Evolutionary conservation across 257 asterid genomes (phyloP).

Genomic region (Solanum appendiculatum): DNA sequence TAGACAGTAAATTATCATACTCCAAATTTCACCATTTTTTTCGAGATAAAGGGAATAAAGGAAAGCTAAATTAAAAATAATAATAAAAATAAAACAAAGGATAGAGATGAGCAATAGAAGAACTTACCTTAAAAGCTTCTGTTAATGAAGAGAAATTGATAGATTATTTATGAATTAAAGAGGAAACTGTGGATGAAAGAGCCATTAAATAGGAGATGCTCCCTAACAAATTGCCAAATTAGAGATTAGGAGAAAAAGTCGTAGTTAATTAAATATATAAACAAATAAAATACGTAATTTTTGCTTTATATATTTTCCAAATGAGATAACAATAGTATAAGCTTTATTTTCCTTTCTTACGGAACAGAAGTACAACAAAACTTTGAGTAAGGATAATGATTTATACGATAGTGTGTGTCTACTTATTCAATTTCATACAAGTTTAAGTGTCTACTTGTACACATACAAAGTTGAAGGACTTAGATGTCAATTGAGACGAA

Average conservation of each 20-base stretch:
- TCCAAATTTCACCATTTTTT: neutral
- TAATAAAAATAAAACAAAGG: too few species aligned
- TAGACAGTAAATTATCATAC: neutral
- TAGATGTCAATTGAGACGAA: neutral
- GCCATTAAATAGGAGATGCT: neutral
- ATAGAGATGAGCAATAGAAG: neutral
- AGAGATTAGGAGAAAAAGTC: neutral
- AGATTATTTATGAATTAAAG: neutral
- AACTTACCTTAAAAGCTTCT: neutral
- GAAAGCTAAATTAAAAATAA: neutral
- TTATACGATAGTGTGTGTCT: too few species aligned
- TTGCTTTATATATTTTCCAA: neutral
- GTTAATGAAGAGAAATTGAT: neutral
- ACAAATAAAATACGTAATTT: neutral
- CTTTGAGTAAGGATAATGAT: neutral
- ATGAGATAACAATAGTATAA: too few species aligned
- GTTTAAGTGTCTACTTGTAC: too few species aligned
- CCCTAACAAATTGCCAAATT: neutral
- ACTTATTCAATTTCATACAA: too few species aligned
- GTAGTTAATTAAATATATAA: neutral
- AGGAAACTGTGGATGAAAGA: neutral
- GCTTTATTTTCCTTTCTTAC: too few species aligned
- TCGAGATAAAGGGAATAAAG: neutral
- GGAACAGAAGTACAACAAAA: too few species aligned
- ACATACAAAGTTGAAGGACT: neutral